Conservation (phyloP, 345 rosid species). For the Eucalyptus regnans region DNA sequence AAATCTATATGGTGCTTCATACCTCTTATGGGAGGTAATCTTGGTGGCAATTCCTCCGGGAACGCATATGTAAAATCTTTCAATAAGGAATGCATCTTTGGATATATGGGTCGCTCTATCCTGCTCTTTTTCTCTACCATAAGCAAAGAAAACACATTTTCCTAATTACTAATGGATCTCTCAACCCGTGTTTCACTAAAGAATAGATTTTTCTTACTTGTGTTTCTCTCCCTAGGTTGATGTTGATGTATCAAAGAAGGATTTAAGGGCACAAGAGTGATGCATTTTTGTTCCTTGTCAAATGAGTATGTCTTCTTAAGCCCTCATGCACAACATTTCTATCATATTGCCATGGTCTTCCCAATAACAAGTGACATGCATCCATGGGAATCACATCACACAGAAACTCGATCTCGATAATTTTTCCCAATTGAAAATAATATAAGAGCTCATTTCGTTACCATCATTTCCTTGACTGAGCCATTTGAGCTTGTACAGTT, state of each 20-base stretch:
- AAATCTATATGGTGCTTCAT: too few relatives aligned
- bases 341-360: neutral
- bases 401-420: too few relatives aligned
- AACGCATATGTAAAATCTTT: neutral
- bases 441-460: too few relatives aligned
- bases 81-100: neutral
- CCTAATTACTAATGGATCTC: neutral
- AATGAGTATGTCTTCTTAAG: too few relatives aligned
- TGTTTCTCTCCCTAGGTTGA: neutral
- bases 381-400: too few relatives aligned
- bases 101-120: neutral
- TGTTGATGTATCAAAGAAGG: neutral
- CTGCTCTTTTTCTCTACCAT: neutral
- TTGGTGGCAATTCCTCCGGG: accelerated
- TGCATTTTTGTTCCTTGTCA: too few relatives aligned
- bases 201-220: neutral
- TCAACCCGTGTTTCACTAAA: neutral
- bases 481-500: too few relatives aligned
- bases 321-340: neutral
- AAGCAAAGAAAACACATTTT: too few relatives aligned
- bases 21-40: neutral
- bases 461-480: too few relatives aligned
- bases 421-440: too few relatives aligned
- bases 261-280: too few relatives aligned
- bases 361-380: neutral